phyloP scores from a whole-genome alignment of 352 stramenopile genomes.

The Phytophthora cryptogea region DNA sequence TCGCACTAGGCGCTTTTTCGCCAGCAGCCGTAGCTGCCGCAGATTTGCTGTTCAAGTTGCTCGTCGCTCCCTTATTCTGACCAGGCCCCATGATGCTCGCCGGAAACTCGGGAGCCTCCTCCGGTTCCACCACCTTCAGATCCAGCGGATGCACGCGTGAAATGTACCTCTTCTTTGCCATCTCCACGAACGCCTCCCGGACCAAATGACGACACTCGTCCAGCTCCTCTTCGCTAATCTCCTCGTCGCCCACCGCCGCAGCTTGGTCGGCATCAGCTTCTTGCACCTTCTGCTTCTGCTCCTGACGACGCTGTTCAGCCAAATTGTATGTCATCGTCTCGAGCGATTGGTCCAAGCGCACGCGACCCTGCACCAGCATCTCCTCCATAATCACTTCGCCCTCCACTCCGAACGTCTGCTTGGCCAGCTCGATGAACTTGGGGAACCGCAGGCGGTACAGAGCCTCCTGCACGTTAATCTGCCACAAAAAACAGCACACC shows the following conservation, averaged over 20 bases:
- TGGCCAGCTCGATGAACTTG: conserved; percentile 82
- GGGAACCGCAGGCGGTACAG: conserved; percentile 86
- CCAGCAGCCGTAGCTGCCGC: conserved; percentile 7
- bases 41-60: conserved; percentile 23
- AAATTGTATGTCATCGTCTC: conserved; percentile 85
- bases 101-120: conserved; percentile 65
- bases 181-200: conserved; percentile 79
- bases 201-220: conserved; percentile 65
- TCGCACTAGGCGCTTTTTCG: conserved; percentile 16
- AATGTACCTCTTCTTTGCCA: conserved; percentile 91
- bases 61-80: conserved; percentile 35
- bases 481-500: conserved; percentile 5
- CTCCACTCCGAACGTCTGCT: conserved; percentile 74
- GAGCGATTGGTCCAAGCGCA: conserved; percentile 86
- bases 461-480: conserved; percentile 84
- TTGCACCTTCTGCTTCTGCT: conserved; percentile 30
- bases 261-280: conserved; percentile 20
- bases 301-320: conserved; percentile 58
- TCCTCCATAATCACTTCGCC: conserved; percentile 90
- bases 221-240: conserved; percentile 77
- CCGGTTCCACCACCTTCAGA: conserved; percentile 64
- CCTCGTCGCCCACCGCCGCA: conserved; percentile 36
- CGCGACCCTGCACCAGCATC: conserved; percentile 79
- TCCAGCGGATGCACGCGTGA: conserved; percentile 84
- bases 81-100: conserved; percentile 62